Evolutionary conservation across 140 eudicot genomes (phyloP).

Genomic region (Oenanthe javanica): DNA sequence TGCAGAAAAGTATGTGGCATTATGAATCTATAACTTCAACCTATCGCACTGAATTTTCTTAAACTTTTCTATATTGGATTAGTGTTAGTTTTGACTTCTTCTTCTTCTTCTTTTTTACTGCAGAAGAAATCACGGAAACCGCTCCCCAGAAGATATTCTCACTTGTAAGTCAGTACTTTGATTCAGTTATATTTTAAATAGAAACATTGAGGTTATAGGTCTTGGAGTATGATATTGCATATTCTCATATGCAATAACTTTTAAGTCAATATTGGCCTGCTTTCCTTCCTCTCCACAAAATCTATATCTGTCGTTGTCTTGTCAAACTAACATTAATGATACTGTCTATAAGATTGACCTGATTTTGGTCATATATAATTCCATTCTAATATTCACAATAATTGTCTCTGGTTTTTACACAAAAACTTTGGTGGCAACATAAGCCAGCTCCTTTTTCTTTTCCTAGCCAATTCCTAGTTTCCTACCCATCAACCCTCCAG

Average conservation of each 20-base stretch:
- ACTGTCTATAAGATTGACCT: neutral
- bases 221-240: neutral
- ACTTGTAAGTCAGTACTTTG: slow-evolving; percentile 38
- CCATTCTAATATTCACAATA: no score
- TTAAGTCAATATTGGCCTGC: neutral
- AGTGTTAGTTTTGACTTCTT: neutral
- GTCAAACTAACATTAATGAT: neutral
- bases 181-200: neutral
- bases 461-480: neutral
- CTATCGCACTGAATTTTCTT: neutral
- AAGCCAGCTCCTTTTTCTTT: neutral
- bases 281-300: neutral
- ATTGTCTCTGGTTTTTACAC: neutral
- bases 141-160: slow-evolving; percentile 38
- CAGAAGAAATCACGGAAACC: slow-evolving; percentile 45
- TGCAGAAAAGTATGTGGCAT: neutral
- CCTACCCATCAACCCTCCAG: neutral
- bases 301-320: neutral
- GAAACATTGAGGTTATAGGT: neutral
- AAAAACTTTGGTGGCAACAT: neutral
- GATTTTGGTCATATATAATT: neutral
- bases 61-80: neutral
- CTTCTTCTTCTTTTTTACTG: slow-evolving; percentile 17
- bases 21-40: neutral
- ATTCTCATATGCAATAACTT: neutral